These are phyloP conservation scores for Penicillium sumatraense DNA, from an alignment of 2,329 filamentous ascomycete genomes.

Conservation along the genomic window DNA sequence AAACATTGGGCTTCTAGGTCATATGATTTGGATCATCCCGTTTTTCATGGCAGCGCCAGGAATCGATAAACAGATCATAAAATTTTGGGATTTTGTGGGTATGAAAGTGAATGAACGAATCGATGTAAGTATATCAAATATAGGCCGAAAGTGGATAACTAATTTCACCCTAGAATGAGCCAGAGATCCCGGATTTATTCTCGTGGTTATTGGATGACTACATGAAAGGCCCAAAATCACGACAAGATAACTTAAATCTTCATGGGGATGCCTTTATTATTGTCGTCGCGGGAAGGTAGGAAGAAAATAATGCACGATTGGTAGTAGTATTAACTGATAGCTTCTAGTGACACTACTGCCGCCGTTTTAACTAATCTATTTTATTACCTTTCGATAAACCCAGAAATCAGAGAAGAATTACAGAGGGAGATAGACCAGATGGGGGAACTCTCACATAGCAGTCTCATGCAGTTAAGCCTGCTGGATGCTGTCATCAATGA, in stretches of 20 bases:
- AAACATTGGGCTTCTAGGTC: conserved; percentile 20
- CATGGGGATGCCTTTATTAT: conserved; percentile 26
- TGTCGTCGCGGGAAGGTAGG: conserved; percentile 31
- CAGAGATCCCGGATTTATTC: conserved; percentile 21
- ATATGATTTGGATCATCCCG: conserved; percentile 28
- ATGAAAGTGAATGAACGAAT: neutral
- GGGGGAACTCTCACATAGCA: neutral
- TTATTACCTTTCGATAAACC: conserved; percentile 1
- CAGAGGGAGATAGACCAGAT: neutral
- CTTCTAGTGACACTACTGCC: conserved; percentile 5
- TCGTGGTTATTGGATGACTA: neutral
- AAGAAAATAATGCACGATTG: no score
- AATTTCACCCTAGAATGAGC: conserved; percentile 3
- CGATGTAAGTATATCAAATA: neutral
- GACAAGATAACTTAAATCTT: conserved; percentile 1
- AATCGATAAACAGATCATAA: conserved; percentile 16
- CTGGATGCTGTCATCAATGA: conserved; percentile 28
- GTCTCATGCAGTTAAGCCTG: neutral
- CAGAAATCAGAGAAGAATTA: neutral
- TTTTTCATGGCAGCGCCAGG: conserved; percentile 25
- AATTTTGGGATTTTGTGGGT: conserved; percentile 9
- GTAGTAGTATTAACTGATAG: neutral
- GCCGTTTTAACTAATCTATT: neutral
- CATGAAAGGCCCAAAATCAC: neutral
- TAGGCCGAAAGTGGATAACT: no score